These are phyloP conservation scores for Apostasia shenzhenica DNA, from an alignment of 106 monocot genomes.

Conservation along the genomic window DNA sequence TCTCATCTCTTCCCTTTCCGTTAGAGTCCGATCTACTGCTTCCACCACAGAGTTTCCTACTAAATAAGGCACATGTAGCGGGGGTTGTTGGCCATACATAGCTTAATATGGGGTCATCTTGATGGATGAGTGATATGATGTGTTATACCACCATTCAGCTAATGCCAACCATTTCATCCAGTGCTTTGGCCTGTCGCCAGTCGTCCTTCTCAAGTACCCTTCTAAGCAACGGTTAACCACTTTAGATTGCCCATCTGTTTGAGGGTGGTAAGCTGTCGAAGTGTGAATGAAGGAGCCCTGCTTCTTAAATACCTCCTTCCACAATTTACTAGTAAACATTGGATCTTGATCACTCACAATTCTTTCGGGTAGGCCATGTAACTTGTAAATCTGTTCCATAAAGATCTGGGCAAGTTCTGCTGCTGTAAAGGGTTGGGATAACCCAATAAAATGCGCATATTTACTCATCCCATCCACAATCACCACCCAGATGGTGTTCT, in stretches of 20 bases:
- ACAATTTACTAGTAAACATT: not conserved
- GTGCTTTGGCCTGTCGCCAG: not conserved
- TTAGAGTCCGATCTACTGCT: not conserved
- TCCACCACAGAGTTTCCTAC: not conserved
- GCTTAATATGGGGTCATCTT: conserved; percentile 3
- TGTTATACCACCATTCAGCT: conserved; percentile 23
- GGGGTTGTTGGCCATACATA: conserved; percentile 8
- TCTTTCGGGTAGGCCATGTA: not conserved
- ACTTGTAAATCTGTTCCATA: not conserved
- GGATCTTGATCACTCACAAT: conserved; percentile 11
- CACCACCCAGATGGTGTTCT: not conserved
- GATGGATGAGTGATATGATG: not conserved
- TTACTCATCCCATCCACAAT: not conserved
- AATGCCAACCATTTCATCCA: conserved; percentile 1
- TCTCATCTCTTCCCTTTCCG: too few relatives aligned
- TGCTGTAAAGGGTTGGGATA: not conserved
- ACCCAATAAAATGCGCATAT: not conserved
- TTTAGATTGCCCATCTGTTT: conserved; percentile 15
- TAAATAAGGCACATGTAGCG: not conserved
- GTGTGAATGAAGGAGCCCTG: not conserved
- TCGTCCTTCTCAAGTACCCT: not conserved
- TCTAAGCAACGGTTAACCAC: conserved; percentile 3
- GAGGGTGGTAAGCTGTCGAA: conserved; percentile 1
- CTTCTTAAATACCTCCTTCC: not conserved
- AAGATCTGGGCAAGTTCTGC: not conserved